Conservation (phyloP, 371 early-diverging fungal genomes). For the Mortierella sp. region DNA sequence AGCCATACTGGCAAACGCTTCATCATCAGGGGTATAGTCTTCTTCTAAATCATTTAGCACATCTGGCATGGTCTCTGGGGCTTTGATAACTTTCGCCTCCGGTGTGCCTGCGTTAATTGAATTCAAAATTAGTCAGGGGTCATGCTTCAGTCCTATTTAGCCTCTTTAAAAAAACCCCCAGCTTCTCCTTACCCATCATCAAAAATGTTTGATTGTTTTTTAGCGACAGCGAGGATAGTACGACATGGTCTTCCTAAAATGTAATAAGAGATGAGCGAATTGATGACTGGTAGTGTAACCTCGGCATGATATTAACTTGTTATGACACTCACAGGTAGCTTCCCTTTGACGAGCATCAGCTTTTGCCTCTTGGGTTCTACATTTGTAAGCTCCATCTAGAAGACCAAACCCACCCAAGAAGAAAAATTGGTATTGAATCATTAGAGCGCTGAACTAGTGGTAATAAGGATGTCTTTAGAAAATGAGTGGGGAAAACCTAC, state of each 20-base stretch:
- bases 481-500: constrained; percentile 12
- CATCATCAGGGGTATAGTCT: constrained; percentile 60
- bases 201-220: constrained; percentile 61
- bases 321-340: constrained; percentile 60
- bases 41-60: constrained; percentile 62
- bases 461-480: not conserved
- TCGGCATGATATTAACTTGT: not conserved
- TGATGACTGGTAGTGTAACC: not conserved
- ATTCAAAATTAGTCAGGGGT: not conserved
- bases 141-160: not conserved
- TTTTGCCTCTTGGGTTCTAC: constrained; percentile 71
- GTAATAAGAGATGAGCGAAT: not conserved
- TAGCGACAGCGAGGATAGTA: constrained; percentile 58
- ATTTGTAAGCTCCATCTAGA: constrained; percentile 62
- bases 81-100: constrained; percentile 59
- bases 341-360: constrained; percentile 69
- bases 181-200: constrained; percentile 66
- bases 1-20: constrained; percentile 51
- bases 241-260: constrained; percentile 58
- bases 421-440: not conserved
- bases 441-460: not conserved
- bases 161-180: not conserved
- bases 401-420: not conserved
- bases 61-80: constrained; percentile 63
- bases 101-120: constrained; percentile 46